Evolutionary conservation across 1,139 yeast genomes (phyloP), one percentile per base, ranked within the genome.

Genomic region (Geotrichum reessii): DNA sequence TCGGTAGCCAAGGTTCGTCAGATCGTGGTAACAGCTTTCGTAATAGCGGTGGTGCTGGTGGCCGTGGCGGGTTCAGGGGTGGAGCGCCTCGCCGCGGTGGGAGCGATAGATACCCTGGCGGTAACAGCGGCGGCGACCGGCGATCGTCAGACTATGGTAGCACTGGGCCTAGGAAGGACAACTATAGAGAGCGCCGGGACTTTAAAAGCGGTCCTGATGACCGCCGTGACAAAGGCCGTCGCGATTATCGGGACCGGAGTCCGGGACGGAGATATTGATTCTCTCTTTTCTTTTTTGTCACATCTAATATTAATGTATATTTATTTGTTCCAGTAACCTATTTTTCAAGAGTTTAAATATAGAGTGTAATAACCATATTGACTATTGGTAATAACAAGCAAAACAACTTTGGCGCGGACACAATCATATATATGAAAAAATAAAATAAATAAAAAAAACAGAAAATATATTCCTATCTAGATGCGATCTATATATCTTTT

Each of bases 61-160:
- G 63, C 6, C 52, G 57, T 17, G 61, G 59, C 4, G 60, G 64
- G 17, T 31, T 58, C 47, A 27, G 67, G 28, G 54, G 67, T 19
- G 54, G 57, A 52, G 40, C 44, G 14, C 42, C 47, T 59, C 40
- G 61, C 40, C 28, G 61, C 51, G 56, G 63, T n/a, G 61, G 31
- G 33, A 21, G 55, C 19, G 42, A 61, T 37, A 53, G 64, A 42
- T 57, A 53, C n/a, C 63, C 61, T 12, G 52, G 63, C 33, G 49
- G 55, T n/a, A 51, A 47, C 40, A 52, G 53, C 33, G 58, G 62
- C 48, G 50, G 62, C 46, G 58, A 53, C 56, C 50, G 53, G 19
- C 37, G 25, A 19, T 19, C 46, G 31, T 55, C 11, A 60, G 48
- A 25, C 49, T 46, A 31, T n/a, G 33, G 22, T 22, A 33, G 28